Evolutionary conservation across 139 green algal genomes (phyloP), one percentile per base, ranked within the genome.

Genomic region (Pseudopediastrum boryanum): DNA sequence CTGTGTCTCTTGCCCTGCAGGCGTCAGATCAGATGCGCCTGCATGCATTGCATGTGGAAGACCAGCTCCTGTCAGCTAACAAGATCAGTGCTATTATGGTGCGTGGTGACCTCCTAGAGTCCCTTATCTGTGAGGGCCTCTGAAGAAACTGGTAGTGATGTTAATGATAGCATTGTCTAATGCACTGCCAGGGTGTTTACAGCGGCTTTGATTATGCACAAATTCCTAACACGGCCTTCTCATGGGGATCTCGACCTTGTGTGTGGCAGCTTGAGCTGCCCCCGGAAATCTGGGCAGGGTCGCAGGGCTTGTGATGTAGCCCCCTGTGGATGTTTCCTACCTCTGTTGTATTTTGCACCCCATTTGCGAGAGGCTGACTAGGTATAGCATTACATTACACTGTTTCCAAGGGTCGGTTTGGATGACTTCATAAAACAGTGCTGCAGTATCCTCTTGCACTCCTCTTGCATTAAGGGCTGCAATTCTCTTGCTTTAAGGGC

Each of bases 11-110:
- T n/a, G 46, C 42, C 58, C 19, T 83, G 44, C 61, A 85, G 66
- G 85, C 87, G 0, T 73, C 58, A 3, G 29, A 71, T 7, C 51
- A 71, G 0, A 78, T 89, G 7, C 83, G 87, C 4, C 29, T 81
- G 35, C 68, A 61, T 29, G 83, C 85, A 6, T 59, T 93, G 63
- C 87, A 88, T 19, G 67, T 93, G 52, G 85, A 90, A 38, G 89
- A 89, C 25, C 66, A 79, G 36, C 43, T 78, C 7, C 36, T 81
- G 50, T 52, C 38, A 3, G 72, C 63, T 23, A 83, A 87, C 48
- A 76, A 82, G 31, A 46, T 88, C 12, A 76, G 27, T 23, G 78
- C 85, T 2, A 35, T 51, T 5, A 48, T 67, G 74, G 74, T 81
- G 59, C 21, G 54, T 19, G 54, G 8, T 31, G 31, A 10, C 25